These are phyloP conservation scores for Rhizomucor miehei DNA, from an alignment of 371 early-diverging fungal genomes.

Conservation along the genomic window DNA sequence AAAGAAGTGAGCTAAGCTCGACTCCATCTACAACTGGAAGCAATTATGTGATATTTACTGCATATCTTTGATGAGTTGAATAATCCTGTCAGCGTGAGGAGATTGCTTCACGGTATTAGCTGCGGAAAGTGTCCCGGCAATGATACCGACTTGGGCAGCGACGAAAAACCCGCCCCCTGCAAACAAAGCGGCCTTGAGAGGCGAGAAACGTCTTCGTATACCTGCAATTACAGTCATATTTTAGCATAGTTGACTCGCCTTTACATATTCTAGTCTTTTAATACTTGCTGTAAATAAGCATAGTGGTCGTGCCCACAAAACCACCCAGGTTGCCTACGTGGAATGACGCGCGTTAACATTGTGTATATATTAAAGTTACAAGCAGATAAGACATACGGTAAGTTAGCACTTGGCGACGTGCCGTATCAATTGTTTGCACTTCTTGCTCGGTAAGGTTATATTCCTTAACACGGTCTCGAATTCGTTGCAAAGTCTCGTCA, in stretches of 20 bases:
- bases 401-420: conserved; percentile 25
- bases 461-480: conserved; percentile 40
- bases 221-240: conserved; percentile 8
- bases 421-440: conserved; percentile 37
- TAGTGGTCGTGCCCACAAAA: conserved; percentile 26
- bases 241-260: too few relatives aligned
- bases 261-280: too few relatives aligned
- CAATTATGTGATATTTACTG: conserved; percentile 29
- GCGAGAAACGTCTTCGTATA: conserved; percentile 29
- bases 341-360: neutral
- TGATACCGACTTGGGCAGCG: conserved; percentile 46
- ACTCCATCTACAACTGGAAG: neutral
- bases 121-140: conserved; percentile 42
- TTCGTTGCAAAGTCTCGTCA: conserved; percentile 31
- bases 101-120: conserved; percentile 36
- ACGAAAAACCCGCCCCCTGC: conserved; percentile 43
- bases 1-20: too few relatives aligned
- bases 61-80: conserved; percentile 35
- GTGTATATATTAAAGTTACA: neutral
- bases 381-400: too few relatives aligned
- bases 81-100: conserved; percentile 39
- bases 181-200: conserved; percentile 27
- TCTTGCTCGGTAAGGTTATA: conserved; percentile 42
- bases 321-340: conserved; percentile 37
- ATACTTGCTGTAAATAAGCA: too few relatives aligned